Base-by-base conservation (phyloP, 75 land plant species). In the Ceratopteris richardii region DNA sequence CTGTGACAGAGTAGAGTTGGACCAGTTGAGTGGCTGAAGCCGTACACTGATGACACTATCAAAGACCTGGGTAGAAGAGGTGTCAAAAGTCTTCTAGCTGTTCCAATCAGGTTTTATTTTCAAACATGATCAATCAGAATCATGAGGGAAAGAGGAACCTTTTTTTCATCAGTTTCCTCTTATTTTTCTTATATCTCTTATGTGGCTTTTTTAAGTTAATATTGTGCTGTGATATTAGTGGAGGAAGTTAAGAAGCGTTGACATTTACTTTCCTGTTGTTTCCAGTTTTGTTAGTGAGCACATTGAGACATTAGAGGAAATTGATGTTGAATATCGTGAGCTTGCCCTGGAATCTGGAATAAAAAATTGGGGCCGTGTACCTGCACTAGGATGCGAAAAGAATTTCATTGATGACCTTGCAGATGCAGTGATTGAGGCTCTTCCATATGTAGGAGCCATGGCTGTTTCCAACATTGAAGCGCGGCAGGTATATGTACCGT, bases 361-460 rank as follows among this genome's bases (percentile, higher is more conserved):
- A 58, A 47, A 68, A 76, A 77, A 90, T 36, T 95, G 97, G 97
- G 97, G 88, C 6, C 97, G 99, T 31, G 99, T 95, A 29, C 99
- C 99, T 57, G 99, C 99, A 0, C 65, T 95, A 44, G 96, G 96
- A 26, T 87, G 92, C 65, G 99, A 95, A 50, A 77, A 93, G 1
- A 74, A 73, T 27, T 95, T 95, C 64, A 95, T 95, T 47, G 72
- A 83, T 16, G 99, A 95, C 77, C 78, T 95, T 61, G 99, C 99
- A 58, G 99, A 95, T 76, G 99, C 99, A 37, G 97, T 95, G 4
- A 84, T 90, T 59, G 99, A 95, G 62, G 86, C 87, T 51, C 88
- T 95, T 16, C 99, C 99, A 9, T 91, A 95, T 75, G 93, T 95
- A 18, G 99, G 99, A 41, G 99, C 99, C 13, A 95, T 95, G 99